These are phyloP conservation scores for Agarophyton chilense DNA, from an alignment of 23 red algal genomes.

Conservation along the genomic window DNA sequence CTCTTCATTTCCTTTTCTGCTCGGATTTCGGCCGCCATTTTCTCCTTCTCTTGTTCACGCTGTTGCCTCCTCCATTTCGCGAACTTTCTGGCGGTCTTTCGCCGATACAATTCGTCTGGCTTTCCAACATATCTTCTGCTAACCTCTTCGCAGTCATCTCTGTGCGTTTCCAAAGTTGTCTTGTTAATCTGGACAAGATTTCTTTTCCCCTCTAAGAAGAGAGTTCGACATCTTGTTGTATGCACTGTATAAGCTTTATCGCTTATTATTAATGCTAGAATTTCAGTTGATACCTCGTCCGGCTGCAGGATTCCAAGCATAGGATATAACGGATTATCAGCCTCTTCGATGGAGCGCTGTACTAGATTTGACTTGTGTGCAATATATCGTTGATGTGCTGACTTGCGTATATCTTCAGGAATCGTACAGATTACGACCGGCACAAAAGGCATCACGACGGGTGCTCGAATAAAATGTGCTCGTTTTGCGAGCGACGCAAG, in stretches of 20 bases:
- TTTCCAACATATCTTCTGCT: constrained; percentile 38
- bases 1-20: constrained; percentile 70
- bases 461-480: constrained; percentile 1
- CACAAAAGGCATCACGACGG: background rate
- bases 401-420: background rate
- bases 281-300: background rate
- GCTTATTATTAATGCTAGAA: background rate
- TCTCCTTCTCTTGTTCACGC: background rate
- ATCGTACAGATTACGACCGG: background rate
- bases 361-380: background rate
- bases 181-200: background rate
- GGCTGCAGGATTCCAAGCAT: background rate
- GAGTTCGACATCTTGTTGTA: background rate
- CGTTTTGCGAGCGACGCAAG: background rate
- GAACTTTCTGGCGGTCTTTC: constrained; percentile 42
- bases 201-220: background rate
- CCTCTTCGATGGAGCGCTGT: background rate
- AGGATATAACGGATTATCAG: background rate
- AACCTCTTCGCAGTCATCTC: constrained; percentile 58
- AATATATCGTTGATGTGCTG: background rate
- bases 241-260: background rate
- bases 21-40: background rate
- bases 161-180: background rate
- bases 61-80: constrained; percentile 31
- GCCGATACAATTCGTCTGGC: constrained; percentile 69